Base-by-base conservation (phyloP, 2,329 filamentous ascomycete genomes). In the Cylindrodendrum hubeiense region DNA sequence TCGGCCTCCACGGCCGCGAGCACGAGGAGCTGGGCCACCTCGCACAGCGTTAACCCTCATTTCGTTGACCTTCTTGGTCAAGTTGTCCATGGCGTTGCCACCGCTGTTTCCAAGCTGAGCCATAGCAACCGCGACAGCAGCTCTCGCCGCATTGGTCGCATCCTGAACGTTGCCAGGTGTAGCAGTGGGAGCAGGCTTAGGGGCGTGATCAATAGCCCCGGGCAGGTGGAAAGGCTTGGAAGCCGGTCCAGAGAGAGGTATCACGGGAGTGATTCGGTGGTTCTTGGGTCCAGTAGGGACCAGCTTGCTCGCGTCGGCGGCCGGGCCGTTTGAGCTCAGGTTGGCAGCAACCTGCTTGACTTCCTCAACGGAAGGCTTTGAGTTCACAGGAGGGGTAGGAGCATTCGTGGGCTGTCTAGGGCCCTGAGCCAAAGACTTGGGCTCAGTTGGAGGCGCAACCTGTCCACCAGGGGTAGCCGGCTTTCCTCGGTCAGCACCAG, bases 41-140 rank as follows among this genome's bases (percentile, higher is more conserved):
- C 83, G 80, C 7, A 83, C 81, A 12, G 91, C 89, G 64, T 89
- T 89, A 4, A 90, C 82, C 63, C 91, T 87, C 91, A 95, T 93
- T 74, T 94, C 91, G 63, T 92, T 90, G 34, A 95, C 91, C 77
- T 91, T 91, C 75, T 88, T 90, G 1, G 91, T 89, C 63, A 95
- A 77, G 69, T 93, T 93, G 69, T 94, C 92, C 75, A 93, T 84
- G 3, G 84, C 81, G 19, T 82, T 86, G 30, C 79, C 80, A 34
- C 81, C 83, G 13, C 74, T 73, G 30, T 79, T 79, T 5, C 80
- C 80, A 4, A 95, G 84, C 74, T 93, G 91, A 1, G 92, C 91
- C 90, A 94, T 94, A 2, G 93, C 93, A 43, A 91, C 88, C 56
- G 92, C 91, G n/a, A 94, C 92, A 9, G 92, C 92, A 30, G 91